These are phyloP conservation scores for Zoysia matrella DNA, from an alignment of 202 grass and related monocot species.

Conservation along the genomic window DNA sequence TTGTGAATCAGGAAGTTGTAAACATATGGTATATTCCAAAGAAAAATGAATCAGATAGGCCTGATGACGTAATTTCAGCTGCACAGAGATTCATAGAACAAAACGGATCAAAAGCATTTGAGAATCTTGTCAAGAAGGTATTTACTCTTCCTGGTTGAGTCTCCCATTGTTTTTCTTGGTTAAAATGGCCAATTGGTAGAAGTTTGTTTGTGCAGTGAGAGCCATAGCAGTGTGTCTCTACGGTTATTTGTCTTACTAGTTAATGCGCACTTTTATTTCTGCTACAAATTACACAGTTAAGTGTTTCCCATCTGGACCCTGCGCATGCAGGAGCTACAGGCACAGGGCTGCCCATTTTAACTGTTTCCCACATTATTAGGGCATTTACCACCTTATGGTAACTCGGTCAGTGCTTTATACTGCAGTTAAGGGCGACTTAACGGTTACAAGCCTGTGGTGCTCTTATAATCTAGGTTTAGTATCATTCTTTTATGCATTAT, in stretches of 20 bases:
- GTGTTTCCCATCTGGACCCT: not conserved
- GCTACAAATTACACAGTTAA: not conserved
- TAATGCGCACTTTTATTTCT: not conserved
- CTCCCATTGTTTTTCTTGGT: conserved; percentile 1
- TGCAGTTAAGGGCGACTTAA: not conserved
- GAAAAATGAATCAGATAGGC: conserved; percentile 59
- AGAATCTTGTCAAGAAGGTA: conserved; percentile 84
- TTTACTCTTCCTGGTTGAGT: conserved; percentile 21
- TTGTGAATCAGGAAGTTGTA: conserved; percentile 85
- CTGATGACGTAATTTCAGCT: conserved; percentile 76
- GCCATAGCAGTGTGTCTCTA: not conserved
- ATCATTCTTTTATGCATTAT: not conserved
- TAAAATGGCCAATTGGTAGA: conserved; percentile 16
- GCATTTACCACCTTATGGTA: not conserved
- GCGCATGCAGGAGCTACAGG: not conserved
- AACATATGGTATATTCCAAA: conserved; percentile 85
- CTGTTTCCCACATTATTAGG: conserved; percentile 16
- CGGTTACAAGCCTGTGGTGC: not conserved
- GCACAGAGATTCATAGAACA: conserved; percentile 74
- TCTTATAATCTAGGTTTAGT: conserved; percentile 24
- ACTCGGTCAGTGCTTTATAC: not conserved
- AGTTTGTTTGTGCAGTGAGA: conserved; percentile 29
- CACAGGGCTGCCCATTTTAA: no score
- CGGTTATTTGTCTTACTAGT: not conserved
- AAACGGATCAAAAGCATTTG: conserved; percentile 43